Evolutionary conservation across 306 rosid genomes (phyloP).

Genomic region (Senna siamea): DNA sequence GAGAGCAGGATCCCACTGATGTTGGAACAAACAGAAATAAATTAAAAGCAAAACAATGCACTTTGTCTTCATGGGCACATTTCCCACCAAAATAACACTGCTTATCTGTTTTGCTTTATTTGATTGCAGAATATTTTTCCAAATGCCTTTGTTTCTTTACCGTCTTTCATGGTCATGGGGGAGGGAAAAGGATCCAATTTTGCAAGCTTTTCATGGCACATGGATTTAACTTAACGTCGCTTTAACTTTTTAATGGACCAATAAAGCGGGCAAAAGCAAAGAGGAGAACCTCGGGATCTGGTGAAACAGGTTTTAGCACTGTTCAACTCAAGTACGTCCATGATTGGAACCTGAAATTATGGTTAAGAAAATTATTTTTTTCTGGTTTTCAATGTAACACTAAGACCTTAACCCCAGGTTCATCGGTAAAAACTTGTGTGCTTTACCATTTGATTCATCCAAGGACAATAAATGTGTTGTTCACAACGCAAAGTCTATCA

Average conservation of each 20-base stretch:
- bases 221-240: conserved; percentile 47
- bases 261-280: conserved; percentile 50
- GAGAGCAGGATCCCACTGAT: conserved; percentile 44
- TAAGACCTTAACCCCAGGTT: conserved; percentile 6
- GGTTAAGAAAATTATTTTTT: neutral
- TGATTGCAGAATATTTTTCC: conserved; percentile 64
- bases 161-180: conserved; percentile 41
- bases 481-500: too few relatives aligned
- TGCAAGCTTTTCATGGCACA: conserved; percentile 67
- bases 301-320: conserved; percentile 39
- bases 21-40: conserved; percentile 44
- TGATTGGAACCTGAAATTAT: conserved; percentile 44
- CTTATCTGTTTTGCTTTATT: conserved; percentile 47
- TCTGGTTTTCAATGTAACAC: conserved; percentile 21
- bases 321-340: conserved; percentile 42
- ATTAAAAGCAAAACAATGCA: conserved; percentile 46
- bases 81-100: conserved; percentile 53
- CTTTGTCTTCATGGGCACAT: conserved; percentile 54
- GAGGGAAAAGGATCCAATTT: conserved; percentile 41
- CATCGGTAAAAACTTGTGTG: too few relatives aligned
- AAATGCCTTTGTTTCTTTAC: conserved; percentile 48
- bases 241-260: conserved; percentile 54
- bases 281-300: conserved; percentile 61
- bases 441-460: neutral
- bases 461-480: too few relatives aligned